Base-by-base conservation (phyloP, 2,329 filamentous ascomycete species). In the Aspergillus caelatus region DNA sequence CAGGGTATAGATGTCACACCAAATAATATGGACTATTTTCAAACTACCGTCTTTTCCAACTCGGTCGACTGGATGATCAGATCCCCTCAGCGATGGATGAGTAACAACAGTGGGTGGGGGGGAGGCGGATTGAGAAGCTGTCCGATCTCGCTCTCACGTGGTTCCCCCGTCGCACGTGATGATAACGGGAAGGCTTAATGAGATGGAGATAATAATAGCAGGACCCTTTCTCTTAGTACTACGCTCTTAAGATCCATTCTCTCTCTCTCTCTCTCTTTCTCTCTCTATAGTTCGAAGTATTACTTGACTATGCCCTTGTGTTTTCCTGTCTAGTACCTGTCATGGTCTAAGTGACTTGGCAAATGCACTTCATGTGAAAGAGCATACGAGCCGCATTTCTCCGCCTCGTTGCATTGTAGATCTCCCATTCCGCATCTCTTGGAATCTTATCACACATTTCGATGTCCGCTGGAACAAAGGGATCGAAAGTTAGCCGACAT, bases 101-200 rank as follows among this genome's bases (percentile, higher is more conserved):
- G 57, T 62, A 62, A 67, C 61, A 45, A 60, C 58, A 57, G 57
- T 41, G 60, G 56, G 52, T 41, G 60, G 58, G 52, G 56, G 36
- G 46, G 48, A 55, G 36, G 55, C 34, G 30, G 30, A 34, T 54
- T 36, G 63, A 66, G 60, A 63, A 56, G 54, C 59, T 63, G 63
- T 65, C 69, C 69, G 68, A 70, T 70, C 65, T 71, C 69, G 69
- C 67, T 63, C 50, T 66, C 67, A 65, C 64, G 67, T 67, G 65
- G 48, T 7, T 23, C 11, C 4, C 45, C 21, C 6, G n/a, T 8
- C 19, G 23, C 64, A 66, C 64, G 62, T 66, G 64, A 64, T 43
- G 36, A 58, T 58, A 62, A 36, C 34, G 34, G 34, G 14, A 36
- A 36, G 34, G 34, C 34, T 16, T 36, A 16, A 36, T 36, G 14